phyloP scores from a whole-genome alignment of 495 filamentous ascomycete species.

The Lindgomyces ingoldianus region DNA sequence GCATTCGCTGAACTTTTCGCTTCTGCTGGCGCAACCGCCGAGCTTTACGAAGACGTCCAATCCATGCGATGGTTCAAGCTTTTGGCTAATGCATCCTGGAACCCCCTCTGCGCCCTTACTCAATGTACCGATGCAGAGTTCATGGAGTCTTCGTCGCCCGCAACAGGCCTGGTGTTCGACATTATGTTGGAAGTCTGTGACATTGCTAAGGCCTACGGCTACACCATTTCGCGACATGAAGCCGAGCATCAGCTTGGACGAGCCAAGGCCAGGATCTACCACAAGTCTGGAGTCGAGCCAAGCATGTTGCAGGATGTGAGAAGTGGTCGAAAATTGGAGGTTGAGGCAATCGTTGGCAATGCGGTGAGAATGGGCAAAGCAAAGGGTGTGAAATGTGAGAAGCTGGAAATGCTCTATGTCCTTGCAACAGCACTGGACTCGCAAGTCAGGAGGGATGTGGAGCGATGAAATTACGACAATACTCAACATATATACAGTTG shows the following conservation, averaged over 20 bases:
- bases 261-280: constrained; percentile 41
- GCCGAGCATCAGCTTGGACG: constrained; percentile 47
- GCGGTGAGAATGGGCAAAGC: constrained; percentile 48
- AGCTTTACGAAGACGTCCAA: constrained; percentile 53
- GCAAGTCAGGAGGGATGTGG: background rate
- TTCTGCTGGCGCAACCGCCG: constrained; percentile 46
- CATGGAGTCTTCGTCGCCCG: constrained; percentile 44
- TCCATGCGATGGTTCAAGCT: constrained; percentile 56
- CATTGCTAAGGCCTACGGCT: constrained; percentile 50
- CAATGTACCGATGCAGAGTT: constrained; percentile 50
- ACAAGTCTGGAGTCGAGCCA: constrained; percentile 48
- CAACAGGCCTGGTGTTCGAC: constrained; percentile 44
- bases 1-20: constrained; percentile 47
- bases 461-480: background rate
- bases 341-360: constrained; percentile 58
- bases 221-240: constrained; percentile 42
- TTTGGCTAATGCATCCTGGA: constrained; percentile 54
- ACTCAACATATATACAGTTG: too few relatives aligned
- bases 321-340: constrained; percentile 48
- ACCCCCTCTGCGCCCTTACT: constrained; percentile 55
- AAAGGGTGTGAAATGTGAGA: constrained; percentile 48
- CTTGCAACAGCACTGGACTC: constrained; percentile 40
- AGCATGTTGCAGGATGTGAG: constrained; percentile 55
- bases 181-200: constrained; percentile 56
- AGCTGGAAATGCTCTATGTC: constrained; percentile 45